Percentiles rank a stretch among this genome's conserved stretches.
phyloP scores from a whole-genome alignment of 208 protist species.

The Acanthamoeba healyi region DNA sequence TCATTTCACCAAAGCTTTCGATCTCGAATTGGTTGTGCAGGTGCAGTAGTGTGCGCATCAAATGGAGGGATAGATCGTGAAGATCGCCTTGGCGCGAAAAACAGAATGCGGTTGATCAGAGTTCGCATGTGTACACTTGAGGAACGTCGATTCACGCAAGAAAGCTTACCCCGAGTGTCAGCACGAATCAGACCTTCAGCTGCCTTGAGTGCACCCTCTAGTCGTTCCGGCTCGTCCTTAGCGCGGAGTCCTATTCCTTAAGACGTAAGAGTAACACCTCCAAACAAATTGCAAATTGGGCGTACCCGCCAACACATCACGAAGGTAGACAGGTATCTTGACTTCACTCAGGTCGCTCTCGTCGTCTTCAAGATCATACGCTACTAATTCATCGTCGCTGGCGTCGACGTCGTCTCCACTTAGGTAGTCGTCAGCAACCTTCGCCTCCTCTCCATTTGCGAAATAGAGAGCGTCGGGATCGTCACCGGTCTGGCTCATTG shows the following conservation, averaged over 20 bases:
- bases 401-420: background rate
- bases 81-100: background rate
- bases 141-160: no score
- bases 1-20: slow-evolving; percentile 37
- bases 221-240: background rate
- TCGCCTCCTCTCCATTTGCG: background rate
- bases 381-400: slow-evolving; percentile 3
- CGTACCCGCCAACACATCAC: slow-evolving; percentile 13
- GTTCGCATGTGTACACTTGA: no score
- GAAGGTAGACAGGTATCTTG: slow-evolving; percentile 55
- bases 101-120: no score
- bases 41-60: slow-evolving; percentile 67
- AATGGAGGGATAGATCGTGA: background rate
- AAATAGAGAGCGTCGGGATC: background rate
- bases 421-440: background rate
- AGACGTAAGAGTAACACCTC: no score
- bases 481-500: background rate
- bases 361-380: slow-evolving; percentile 47
- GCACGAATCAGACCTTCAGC: background rate
- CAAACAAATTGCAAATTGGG: no score
- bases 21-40: slow-evolving; percentile 43
- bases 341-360: background rate
- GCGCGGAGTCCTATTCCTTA: background rate
- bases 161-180: background rate
- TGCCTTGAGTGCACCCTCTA: slow-evolving; percentile 2